phyloP scores from a whole-genome alignment of 257 asterid genomes.

The Paraleonurus japonicus region DNA sequence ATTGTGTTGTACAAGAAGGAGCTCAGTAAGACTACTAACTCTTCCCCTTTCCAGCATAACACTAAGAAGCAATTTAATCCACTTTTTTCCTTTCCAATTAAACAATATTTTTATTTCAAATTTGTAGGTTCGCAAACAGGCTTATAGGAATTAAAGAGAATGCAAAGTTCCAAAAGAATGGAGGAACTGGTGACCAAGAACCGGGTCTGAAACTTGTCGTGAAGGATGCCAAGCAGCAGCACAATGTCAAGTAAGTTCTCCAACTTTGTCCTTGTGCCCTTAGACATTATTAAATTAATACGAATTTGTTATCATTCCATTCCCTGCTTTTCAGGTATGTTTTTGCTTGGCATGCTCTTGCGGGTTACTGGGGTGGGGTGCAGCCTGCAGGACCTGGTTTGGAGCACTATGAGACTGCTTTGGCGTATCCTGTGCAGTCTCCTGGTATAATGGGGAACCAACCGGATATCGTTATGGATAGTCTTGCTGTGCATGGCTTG shows the following conservation, averaged over 20 bases:
- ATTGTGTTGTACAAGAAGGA: slow-evolving; percentile 90
- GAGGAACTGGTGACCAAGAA: slow-evolving; percentile 36
- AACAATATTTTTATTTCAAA: neutral
- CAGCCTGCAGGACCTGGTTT: slow-evolving; percentile 83
- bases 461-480: slow-evolving; percentile 95
- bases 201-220: slow-evolving; percentile 77
- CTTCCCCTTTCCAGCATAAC: neutral
- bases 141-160: slow-evolving; percentile 86
- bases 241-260: slow-evolving; percentile 61
- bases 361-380: slow-evolving; percentile 98
- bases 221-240: slow-evolving; percentile 57
- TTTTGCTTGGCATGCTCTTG: slow-evolving; percentile 94
- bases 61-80: neutral
- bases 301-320: neutral
- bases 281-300: neutral
- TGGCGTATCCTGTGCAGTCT: slow-evolving; percentile 88
- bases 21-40: slow-evolving; percentile 47
- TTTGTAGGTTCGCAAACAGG: slow-evolving; percentile 78
- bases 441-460: slow-evolving; percentile 94
- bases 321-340: slow-evolving; percentile 46
- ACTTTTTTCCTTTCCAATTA: neutral
- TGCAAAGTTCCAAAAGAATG: slow-evolving; percentile 65
- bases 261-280: neutral
- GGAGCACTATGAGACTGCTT: slow-evolving; percentile 83
- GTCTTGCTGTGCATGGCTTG: slow-evolving; percentile 88